These are phyloP conservation scores for Asclepias syriaca DNA, from an alignment of 257 asterid genomes.

Conservation along the genomic window DNA sequence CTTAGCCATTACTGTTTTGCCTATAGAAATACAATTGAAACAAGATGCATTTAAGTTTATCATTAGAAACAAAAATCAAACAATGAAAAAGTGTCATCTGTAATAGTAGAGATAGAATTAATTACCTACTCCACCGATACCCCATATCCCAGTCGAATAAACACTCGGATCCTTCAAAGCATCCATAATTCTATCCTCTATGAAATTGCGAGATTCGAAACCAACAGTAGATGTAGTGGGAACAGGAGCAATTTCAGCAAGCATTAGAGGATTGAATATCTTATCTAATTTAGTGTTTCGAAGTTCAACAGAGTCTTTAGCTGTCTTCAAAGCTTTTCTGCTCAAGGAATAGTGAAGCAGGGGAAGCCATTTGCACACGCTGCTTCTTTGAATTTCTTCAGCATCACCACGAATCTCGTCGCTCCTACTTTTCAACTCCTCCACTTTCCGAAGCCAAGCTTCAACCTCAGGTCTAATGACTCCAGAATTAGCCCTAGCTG, in stretches of 20 bases:
- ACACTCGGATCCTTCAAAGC: not conserved
- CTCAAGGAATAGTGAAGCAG: not conserved
- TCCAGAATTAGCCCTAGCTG: not conserved
- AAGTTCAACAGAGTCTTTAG: not conserved
- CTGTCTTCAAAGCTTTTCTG: not conserved
- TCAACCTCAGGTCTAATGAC: not conserved
- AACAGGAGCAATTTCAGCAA: not conserved
- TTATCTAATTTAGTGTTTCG: not conserved
- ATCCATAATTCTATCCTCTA: no score
- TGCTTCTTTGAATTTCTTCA: not conserved
- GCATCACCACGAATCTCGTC: not conserved
- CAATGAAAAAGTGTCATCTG: not conserved
- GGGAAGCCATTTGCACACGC: not conserved
- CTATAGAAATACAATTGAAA: not conserved
- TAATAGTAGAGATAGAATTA: no score
- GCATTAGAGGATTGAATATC: not conserved
- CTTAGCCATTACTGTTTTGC: slow-evolving; percentile 18
- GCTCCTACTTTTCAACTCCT: not conserved
- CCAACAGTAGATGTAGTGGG: not conserved
- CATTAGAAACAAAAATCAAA: not conserved
- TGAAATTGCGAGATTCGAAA: not conserved
- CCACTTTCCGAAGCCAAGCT: not conserved
- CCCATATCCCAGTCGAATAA: not conserved
- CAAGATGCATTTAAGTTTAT: not conserved
- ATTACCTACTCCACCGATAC: no score